Evolutionary conservation across 768 basidiomycete genomes (phyloP).

Genomic region (Kwoniella europaea): DNA sequence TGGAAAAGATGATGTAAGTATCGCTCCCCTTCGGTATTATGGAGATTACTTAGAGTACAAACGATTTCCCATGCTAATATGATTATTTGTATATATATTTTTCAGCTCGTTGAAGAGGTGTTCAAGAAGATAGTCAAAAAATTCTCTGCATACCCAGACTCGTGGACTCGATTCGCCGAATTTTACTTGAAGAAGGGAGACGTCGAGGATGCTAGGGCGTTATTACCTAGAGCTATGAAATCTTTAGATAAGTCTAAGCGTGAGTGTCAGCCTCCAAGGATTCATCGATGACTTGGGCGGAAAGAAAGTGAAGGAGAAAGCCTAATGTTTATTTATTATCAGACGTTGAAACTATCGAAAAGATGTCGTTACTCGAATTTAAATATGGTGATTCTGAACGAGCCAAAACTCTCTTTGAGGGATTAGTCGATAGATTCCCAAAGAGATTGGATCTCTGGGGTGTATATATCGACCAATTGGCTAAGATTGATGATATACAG

Average conservation of each 20-base stretch:
- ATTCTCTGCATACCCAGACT: conserved; percentile 89
- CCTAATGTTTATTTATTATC: neutral
- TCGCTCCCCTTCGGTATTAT: neutral
- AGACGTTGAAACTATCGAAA: conserved; percentile 95
- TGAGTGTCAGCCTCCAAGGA: conserved; percentile 60
- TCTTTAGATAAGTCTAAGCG: conserved; percentile 92
- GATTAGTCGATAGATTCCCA: conserved; percentile 91
- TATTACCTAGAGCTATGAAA: conserved; percentile 85
- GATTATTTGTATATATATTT: too few relatives aligned
- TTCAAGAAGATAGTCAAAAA: conserved; percentile 88
- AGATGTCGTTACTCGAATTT: conserved; percentile 94
- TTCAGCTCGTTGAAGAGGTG: conserved; percentile 84
- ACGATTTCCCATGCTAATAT: too few relatives aligned
- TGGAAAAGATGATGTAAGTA: conserved; percentile 74
- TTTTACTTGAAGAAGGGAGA: conserved; percentile 73
- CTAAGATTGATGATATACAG: conserved; percentile 76
- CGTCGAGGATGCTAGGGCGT: conserved; percentile 77
- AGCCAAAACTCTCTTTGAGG: conserved; percentile 94
- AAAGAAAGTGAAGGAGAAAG: neutral
- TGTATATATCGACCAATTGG: conserved; percentile 96
- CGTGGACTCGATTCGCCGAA: conserved; percentile 88
- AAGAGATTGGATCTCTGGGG: conserved; percentile 96
- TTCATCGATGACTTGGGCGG: neutral
- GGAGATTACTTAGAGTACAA: too few relatives aligned
- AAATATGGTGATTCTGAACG: conserved; percentile 91